A percentile compares a stretch with the other conserved stretches of the same genome.
phyloP scores from a whole-genome alignment of 306 rosid genomes.

The Cucurbita moschata region DNA sequence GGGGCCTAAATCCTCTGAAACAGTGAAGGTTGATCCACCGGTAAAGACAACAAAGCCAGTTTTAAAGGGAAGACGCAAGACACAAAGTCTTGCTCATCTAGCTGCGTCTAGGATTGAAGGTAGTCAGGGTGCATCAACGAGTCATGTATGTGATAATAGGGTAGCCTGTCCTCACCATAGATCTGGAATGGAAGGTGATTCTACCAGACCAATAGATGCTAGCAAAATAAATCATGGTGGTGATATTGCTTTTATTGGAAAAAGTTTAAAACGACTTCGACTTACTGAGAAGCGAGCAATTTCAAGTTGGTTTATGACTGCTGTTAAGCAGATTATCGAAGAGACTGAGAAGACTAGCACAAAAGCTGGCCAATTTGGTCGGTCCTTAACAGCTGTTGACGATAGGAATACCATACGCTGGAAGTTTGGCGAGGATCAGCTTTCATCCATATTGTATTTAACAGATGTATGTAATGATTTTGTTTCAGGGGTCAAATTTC shows the following conservation, averaged over 20 bases:
- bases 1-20: constrained; percentile 51
- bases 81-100: constrained; percentile 76
- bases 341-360: constrained; percentile 44
- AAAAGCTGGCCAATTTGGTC: constrained; percentile 67
- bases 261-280: constrained; percentile 46
- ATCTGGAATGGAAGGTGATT: constrained; percentile 49
- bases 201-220: constrained; percentile 39
- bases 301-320: constrained; percentile 56
- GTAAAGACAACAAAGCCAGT: constrained; percentile 51
- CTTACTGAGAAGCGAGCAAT: constrained; percentile 69
- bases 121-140: constrained; percentile 94
- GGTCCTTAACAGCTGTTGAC: constrained; percentile 42
- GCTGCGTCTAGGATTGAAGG: constrained; percentile 89
- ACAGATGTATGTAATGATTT: constrained; percentile 69
- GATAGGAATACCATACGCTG: constrained; percentile 50
- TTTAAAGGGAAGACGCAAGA: constrained; percentile 66
- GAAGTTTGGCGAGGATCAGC: constrained; percentile 90
- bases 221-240: constrained; percentile 19
- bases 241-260: constrained; percentile 66
- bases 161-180: constrained; percentile 74
- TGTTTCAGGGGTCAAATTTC: constrained; percentile 65
- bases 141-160: constrained; percentile 81
- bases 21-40: constrained; percentile 57
- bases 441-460: constrained; percentile 57
- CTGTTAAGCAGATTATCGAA: constrained; percentile 49